Percentiles rank a stretch among this genome's conserved stretches.
Evolutionary conservation across 169 alveolate species (phyloP).

Genomic region (Babesia ovata): DNA sequence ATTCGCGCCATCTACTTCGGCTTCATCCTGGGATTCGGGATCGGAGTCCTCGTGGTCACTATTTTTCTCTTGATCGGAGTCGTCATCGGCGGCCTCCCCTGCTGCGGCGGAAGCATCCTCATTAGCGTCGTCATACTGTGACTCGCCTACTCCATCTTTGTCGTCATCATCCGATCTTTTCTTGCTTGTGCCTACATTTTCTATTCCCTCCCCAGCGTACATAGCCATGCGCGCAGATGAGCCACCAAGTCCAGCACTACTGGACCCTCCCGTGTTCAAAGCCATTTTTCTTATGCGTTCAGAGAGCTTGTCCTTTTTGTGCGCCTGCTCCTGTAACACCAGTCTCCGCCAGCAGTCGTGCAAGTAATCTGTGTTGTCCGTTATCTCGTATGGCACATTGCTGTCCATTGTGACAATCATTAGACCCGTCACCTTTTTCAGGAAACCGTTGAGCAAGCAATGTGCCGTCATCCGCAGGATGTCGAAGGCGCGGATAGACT

Average conservation of each 20-base stretch:
- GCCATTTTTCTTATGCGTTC: constrained; percentile 57
- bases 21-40: constrained; percentile 55
- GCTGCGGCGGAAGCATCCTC: constrained; percentile 70
- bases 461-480: constrained; percentile 48
- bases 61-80: constrained; percentile 70
- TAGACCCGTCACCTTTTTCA: constrained; percentile 46
- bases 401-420: constrained; percentile 60
- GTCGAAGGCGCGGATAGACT: constrained; percentile 13
- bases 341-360: constrained; percentile 61
- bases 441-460: constrained; percentile 49
- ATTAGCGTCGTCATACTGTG: constrained; percentile 37
- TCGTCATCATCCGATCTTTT: constrained; percentile 31
- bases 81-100: constrained; percentile 68
- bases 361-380: constrained; percentile 53
- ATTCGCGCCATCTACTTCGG: neutral
- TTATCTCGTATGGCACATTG: constrained; percentile 55
- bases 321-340: constrained; percentile 40
- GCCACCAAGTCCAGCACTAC: constrained; percentile 7
- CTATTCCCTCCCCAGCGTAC: constrained; percentile 65
- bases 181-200: constrained; percentile 41
- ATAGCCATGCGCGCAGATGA: constrained; percentile 41
- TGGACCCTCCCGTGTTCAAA: constrained; percentile 33
- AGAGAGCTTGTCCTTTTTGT: constrained; percentile 56
- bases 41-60: constrained; percentile 65
- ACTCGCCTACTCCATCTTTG: constrained; percentile 1